Percentiles rank a stretch among this genome's conserved stretches.
phyloP scores from a whole-genome alignment of 495 filamentous ascomycete genomes.

The Tuber magnatum region DNA sequence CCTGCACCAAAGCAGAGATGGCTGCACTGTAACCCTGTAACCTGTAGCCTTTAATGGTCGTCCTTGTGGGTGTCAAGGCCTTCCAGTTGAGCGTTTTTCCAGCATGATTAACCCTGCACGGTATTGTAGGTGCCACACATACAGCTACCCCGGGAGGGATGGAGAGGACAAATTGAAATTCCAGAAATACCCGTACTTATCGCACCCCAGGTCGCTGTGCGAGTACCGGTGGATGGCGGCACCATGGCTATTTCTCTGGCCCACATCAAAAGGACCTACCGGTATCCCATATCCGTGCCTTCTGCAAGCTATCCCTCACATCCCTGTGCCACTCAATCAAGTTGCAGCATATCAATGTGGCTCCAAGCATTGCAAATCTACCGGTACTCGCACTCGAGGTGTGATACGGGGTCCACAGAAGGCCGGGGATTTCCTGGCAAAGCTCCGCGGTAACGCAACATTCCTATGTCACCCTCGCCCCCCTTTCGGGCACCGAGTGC shows the following conservation, averaged over 20 bases:
- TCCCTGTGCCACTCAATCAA: not conserved
- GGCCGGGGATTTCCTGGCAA: not conserved
- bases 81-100: conserved; percentile 1
- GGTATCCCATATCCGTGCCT: not conserved
- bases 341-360: not conserved
- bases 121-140: not conserved
- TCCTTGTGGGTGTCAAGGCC: not conserved
- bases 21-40: not conserved
- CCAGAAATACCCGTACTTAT: not conserved
- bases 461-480: not conserved
- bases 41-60: not conserved
- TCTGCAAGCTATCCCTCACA: not conserved
- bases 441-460: not conserved
- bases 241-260: not conserved
- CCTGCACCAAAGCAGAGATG: not conserved
- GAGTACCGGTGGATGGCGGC: not conserved
- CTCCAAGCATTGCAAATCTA: not conserved
- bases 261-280: not conserved
- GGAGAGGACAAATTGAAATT: not conserved
- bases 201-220: not conserved
- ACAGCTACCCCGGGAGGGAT: not conserved
- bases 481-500: not conserved
- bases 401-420: not conserved
- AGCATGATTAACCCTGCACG: not conserved
- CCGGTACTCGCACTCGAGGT: no score